Percentiles rank a stretch among this genome's conserved stretches.
Conservation (phyloP, 139 green algal species). For the Tetradesmus lagerheimii region DNA sequence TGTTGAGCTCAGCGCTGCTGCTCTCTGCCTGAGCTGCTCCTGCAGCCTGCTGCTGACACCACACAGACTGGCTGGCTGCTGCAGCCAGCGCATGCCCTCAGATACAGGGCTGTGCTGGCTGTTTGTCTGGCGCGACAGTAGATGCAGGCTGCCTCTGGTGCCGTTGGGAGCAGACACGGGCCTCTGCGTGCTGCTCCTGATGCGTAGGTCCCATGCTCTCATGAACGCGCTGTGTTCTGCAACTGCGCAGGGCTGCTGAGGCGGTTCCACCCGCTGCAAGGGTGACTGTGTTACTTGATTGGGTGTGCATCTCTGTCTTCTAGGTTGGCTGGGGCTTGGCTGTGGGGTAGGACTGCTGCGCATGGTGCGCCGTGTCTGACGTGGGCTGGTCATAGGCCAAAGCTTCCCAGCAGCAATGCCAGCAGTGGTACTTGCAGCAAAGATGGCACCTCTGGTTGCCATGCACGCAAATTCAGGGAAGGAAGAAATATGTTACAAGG, state of each 20-base stretch:
- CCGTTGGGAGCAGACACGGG: background rate
- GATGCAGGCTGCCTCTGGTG: background rate
- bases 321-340: background rate
- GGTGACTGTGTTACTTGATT: background rate
- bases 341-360: background rate
- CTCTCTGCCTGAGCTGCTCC: background rate
- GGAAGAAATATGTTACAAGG: too few relatives aligned
- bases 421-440: background rate
- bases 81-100: background rate
- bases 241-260: background rate
- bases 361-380: background rate
- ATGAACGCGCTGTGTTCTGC: background rate
- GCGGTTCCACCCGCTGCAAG: too few relatives aligned
- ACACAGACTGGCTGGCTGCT: background rate
- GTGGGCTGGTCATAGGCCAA: background rate
- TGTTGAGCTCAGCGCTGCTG: background rate
- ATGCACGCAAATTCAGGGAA: too few relatives aligned
- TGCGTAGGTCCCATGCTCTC: background rate
- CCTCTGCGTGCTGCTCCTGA: background rate
- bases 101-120: background rate
- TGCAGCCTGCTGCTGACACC: background rate
- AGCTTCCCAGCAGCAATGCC: background rate
- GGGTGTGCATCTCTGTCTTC: background rate
- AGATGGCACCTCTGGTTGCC: background rate
- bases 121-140: background rate